These are phyloP conservation scores for Phytopythium ostracodes DNA, from an alignment of 352 stramenopile species.

Conservation along the genomic window DNA sequence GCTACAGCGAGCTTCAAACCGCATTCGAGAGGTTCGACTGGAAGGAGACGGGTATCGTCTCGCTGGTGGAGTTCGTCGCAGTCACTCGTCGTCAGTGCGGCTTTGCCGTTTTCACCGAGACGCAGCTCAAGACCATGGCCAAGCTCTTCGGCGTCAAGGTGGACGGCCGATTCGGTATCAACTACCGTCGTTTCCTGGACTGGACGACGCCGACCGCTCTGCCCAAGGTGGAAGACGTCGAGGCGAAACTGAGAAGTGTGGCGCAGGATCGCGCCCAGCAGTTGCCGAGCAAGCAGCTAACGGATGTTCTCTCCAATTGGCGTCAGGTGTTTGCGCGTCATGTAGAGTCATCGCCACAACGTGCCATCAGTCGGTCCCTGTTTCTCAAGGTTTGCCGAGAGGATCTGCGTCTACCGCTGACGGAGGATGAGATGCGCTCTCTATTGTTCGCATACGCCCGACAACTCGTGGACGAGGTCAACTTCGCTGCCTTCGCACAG, in stretches of 20 bases:
- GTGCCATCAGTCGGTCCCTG: constrained; percentile 22
- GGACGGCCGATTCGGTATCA: constrained; percentile 46
- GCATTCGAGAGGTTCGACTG: constrained; percentile 72
- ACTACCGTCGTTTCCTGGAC: constrained; percentile 65
- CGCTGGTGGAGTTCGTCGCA: constrained; percentile 40
- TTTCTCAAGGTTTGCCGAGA: constrained; percentile 40
- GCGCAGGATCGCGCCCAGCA: constrained; percentile 30
- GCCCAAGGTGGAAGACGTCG: constrained; percentile 36
- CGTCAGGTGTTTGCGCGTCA: constrained; percentile 28
- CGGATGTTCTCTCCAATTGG: constrained; percentile 36
- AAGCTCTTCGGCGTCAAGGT: constrained; percentile 50
- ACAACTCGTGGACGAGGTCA: constrained; percentile 41
- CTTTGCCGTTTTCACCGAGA: constrained; percentile 40
- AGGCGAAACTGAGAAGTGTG: constrained; percentile 44
- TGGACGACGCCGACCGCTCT: constrained; percentile 46
- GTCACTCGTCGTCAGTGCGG: constrained; percentile 28
- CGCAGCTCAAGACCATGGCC: constrained; percentile 37
- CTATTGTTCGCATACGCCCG: constrained; percentile 57
- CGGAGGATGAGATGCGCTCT: constrained; percentile 42
- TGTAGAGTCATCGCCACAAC: constrained; percentile 16
- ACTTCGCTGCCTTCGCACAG: constrained; percentile 44
- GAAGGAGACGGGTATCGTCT: constrained; percentile 39
- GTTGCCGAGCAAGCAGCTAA: constrained; percentile 25
- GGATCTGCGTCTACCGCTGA: constrained; percentile 33
- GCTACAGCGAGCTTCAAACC: constrained; percentile 26